These are phyloP conservation scores for Scutellaria galericulata DNA, from an alignment of 257 asterid species.

Conservation along the genomic window DNA sequence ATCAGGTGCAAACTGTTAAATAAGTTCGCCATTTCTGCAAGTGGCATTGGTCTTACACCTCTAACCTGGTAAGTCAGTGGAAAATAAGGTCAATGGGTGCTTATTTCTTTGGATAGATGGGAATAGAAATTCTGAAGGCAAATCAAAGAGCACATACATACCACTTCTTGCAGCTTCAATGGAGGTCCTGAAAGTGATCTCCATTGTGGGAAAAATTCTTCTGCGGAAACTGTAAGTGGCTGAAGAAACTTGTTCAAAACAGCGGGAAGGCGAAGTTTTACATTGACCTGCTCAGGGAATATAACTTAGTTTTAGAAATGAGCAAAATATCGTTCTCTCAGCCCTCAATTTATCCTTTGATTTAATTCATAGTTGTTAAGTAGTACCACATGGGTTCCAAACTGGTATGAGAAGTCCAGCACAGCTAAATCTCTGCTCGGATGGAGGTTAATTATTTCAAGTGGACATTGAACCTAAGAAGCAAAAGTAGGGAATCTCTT, in stretches of 20 bases:
- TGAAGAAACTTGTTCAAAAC: slow-evolving; percentile 83
- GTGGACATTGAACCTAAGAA: slow-evolving; percentile 89
- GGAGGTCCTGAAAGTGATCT: slow-evolving; percentile 98
- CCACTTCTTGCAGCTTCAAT: slow-evolving; percentile 96
- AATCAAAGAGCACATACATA: slow-evolving; percentile 53
- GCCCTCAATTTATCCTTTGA: slow-evolving; percentile 4
- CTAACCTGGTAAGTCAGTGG: slow-evolving; percentile 67
- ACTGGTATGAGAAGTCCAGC: slow-evolving; percentile 83
- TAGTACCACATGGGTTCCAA: slow-evolving; percentile 71
- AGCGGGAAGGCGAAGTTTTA: slow-evolving; percentile 91
- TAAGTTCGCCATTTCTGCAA: slow-evolving; percentile 78
- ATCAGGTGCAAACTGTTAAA: slow-evolving; percentile 63
- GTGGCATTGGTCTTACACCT: slow-evolving; percentile 85
- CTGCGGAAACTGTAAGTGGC: slow-evolving; percentile 75
- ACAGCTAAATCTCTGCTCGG: slow-evolving; percentile 96
- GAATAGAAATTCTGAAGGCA: slow-evolving; percentile 15
- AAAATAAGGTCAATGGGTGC: slow-evolving; percentile 34
- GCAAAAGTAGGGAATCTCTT: slow-evolving; percentile 20
- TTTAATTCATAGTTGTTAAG: slow-evolving; percentile 29
- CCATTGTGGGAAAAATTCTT: slow-evolving; percentile 96
- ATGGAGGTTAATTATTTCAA: slow-evolving; percentile 79
- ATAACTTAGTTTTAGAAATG: slow-evolving; percentile 35
- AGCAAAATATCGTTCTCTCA: slow-evolving; percentile 18
- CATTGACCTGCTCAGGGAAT: slow-evolving; percentile 66
- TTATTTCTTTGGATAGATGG: slow-evolving; percentile 3